Conservation (phyloP, 768 basidiomycete species). For the Cystofilobasidium ferigula region DNA sequence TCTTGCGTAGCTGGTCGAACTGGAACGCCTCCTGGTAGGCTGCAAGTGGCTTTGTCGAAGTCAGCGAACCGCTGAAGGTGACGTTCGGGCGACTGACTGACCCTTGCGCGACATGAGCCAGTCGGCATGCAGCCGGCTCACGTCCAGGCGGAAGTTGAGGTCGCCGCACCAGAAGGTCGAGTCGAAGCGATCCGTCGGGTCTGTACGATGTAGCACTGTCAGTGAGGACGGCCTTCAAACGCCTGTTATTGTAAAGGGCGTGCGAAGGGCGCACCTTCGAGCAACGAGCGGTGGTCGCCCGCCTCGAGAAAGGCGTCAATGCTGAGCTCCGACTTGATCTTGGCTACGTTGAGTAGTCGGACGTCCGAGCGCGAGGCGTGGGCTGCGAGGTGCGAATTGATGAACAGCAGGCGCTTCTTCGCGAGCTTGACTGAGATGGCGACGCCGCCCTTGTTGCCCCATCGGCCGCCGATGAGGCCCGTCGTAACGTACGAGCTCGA, state of each 20-base stretch:
- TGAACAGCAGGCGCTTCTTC: constrained; percentile 15
- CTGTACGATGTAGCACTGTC: too few relatives aligned
- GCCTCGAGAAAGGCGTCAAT: constrained; percentile 20
- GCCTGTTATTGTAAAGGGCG: not conserved
- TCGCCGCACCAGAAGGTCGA: constrained; percentile 24
- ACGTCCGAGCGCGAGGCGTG: constrained; percentile 21
- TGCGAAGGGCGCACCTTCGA: constrained; percentile 1
- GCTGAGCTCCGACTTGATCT: constrained; percentile 24
- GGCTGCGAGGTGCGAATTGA: constrained; percentile 24
- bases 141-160: constrained; percentile 26
- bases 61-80: not conserved
- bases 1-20: constrained; percentile 24
- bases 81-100: not conserved
- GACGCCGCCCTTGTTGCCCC: constrained; percentile 26
- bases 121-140: constrained; percentile 22
- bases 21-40: constrained; percentile 23
- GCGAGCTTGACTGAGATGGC: constrained; percentile 21
- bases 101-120: constrained; percentile 25
- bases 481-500: constrained; percentile 25
- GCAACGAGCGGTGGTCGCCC: constrained; percentile 11
- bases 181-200: constrained; percentile 24
- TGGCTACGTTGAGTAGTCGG: constrained; percentile 22
- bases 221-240: too few relatives aligned
- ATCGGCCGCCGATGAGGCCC: constrained; percentile 23
- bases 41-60: not conserved